phyloP scores from a whole-genome alignment of 139 green algal species.

The Coelastrella sp. region DNA sequence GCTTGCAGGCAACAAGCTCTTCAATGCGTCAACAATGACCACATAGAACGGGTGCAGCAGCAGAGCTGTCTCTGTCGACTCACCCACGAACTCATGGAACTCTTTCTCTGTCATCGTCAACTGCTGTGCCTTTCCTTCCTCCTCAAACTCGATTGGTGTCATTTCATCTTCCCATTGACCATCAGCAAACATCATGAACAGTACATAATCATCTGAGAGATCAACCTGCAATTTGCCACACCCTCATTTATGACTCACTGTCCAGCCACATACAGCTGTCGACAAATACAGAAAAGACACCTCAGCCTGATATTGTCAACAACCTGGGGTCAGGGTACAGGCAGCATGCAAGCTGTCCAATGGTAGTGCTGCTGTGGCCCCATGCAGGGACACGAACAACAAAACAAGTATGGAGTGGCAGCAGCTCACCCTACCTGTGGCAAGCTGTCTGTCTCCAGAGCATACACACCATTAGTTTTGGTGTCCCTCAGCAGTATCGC shows the following conservation, averaged over 20 bases:
- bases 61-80: neutral
- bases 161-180: slow-evolving; percentile 61
- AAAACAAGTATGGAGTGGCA: neutral
- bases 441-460: slow-evolving; percentile 62
- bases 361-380: neutral
- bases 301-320: too few relatives aligned
- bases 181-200: slow-evolving; percentile 64
- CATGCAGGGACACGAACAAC: neutral
- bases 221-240: too few relatives aligned
- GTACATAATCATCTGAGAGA: slow-evolving; percentile 63
- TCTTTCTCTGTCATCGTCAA: slow-evolving; percentile 52
- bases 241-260: too few relatives aligned
- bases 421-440: slow-evolving; percentile 52
- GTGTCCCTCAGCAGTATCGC: slow-evolving; percentile 62
- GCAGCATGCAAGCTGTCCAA: too few relatives aligned
- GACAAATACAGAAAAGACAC: too few relatives aligned
- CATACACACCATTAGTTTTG: slow-evolving; percentile 56
- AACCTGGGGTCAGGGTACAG: too few relatives aligned
- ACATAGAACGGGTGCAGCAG: neutral
- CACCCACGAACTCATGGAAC: slow-evolving; percentile 45
- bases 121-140: slow-evolving; percentile 44
- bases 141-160: slow-evolving; percentile 55
- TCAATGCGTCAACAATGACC: too few relatives aligned
- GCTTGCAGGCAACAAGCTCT: too few relatives aligned
- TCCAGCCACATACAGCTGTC: too few relatives aligned